A percentile compares a stretch with the other conserved stretches of the same genome.
Conservation (phyloP, 2,329 filamentous ascomycete genomes). For the Sporothrix phasma region DNA sequence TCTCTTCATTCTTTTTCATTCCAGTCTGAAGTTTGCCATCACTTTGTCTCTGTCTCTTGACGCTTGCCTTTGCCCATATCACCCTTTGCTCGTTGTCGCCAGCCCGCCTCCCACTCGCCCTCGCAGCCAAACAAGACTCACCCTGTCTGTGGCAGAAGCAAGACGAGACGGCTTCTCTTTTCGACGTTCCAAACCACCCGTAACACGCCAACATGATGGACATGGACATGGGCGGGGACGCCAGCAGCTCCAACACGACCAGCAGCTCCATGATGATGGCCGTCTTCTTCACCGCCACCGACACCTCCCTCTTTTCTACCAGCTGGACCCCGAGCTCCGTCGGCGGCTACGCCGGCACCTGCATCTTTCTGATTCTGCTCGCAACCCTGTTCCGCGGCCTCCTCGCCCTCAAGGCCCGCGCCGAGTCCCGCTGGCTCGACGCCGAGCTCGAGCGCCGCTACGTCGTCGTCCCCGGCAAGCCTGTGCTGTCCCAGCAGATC, state of each 20-base stretch:
- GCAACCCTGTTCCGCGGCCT: slow-evolving; percentile 59
- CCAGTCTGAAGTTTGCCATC: too few species aligned
- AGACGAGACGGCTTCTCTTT: background rate
- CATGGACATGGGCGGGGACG: slow-evolving; percentile 11
- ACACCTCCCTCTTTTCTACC: slow-evolving; percentile 46
- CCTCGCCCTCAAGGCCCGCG: slow-evolving; percentile 59
- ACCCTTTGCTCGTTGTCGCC: slow-evolving; percentile 2
- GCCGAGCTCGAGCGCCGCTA: slow-evolving; percentile 65
- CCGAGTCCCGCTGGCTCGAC: slow-evolving; percentile 56
- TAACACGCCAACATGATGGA: slow-evolving; percentile 8
- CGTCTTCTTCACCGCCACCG: slow-evolving; percentile 47
- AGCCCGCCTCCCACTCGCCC: background rate
- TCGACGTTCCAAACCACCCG: background rate
- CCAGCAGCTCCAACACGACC: slow-evolving; percentile 13
- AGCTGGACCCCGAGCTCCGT: slow-evolving; percentile 62
- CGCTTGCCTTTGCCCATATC: too few species aligned
- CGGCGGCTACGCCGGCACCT: slow-evolving; percentile 75
- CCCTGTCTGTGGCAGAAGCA: background rate
- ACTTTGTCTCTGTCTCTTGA: too few species aligned
- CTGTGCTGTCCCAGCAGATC: slow-evolving; percentile 48
- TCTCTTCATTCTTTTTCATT: too few species aligned
- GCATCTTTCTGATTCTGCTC: slow-evolving; percentile 80
- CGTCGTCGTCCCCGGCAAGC: slow-evolving; percentile 59
- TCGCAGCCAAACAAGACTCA: background rate
- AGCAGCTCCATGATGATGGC: slow-evolving; percentile 16